Conservation (phyloP, 148 eudicot species). For the Cornus florida region DNA sequence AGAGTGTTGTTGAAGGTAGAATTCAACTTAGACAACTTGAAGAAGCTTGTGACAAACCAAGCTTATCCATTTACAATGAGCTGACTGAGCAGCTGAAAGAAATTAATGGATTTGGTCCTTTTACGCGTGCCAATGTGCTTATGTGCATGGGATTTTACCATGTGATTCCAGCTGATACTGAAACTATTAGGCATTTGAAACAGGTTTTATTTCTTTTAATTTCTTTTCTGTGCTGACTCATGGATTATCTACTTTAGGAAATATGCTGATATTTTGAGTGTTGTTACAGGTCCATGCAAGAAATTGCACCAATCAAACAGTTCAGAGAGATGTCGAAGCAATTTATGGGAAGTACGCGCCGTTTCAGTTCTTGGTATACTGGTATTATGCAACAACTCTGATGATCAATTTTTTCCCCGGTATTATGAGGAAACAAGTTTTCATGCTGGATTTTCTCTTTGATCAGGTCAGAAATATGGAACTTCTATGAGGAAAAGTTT, state of each 20-base stretch:
- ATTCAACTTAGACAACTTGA: slow-evolving; percentile 58
- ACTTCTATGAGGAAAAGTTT: slow-evolving; percentile 63
- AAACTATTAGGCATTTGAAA: slow-evolving; percentile 77
- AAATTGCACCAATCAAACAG: slow-evolving; percentile 39
- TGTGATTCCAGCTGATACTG: slow-evolving; percentile 76
- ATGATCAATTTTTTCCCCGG: neutral
- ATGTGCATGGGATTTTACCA: slow-evolving; percentile 89
- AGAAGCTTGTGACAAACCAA: slow-evolving; percentile 40
- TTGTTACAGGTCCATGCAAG: slow-evolving; percentile 62
- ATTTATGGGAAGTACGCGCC: slow-evolving; percentile 68
- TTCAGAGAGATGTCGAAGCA: slow-evolving; percentile 50
- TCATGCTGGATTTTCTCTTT: neutral
- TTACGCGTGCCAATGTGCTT: slow-evolving; percentile 72
- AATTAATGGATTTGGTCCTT: slow-evolving; percentile 79
- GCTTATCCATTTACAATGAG: slow-evolving; percentile 44
- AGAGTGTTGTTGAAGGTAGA: slow-evolving; percentile 50
- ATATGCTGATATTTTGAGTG: neutral
- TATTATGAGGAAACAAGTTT: neutral
- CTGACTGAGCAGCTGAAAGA: slow-evolving; percentile 55
- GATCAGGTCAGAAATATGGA: slow-evolving; percentile 77
- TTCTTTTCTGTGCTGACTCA: neutral
- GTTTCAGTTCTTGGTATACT: slow-evolving; percentile 79
- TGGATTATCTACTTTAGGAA: no score
- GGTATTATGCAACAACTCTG: slow-evolving; percentile 32
- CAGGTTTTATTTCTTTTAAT: slow-evolving; percentile 32